Conservation (phyloP, 2,329 filamentous ascomycete species). For the Leptographium wingfieldii region DNA sequence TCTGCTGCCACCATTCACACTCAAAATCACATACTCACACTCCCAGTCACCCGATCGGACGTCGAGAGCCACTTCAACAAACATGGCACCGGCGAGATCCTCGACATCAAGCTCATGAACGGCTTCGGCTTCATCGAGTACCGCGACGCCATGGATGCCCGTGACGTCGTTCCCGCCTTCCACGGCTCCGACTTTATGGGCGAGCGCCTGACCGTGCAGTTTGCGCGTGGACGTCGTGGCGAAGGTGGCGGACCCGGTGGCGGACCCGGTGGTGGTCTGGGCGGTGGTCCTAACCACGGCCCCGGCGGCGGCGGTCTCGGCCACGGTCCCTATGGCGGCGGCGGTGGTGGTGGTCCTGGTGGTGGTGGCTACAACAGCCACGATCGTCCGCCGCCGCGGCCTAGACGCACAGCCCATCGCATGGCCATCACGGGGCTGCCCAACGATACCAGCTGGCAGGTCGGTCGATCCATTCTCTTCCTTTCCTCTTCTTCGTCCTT, state of each 20-base stretch:
- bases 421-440: conserved; percentile 98
- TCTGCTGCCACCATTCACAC: conserved; percentile 33
- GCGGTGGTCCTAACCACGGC: not conserved
- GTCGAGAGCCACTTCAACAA: conserved; percentile 91
- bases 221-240: conserved; percentile 67
- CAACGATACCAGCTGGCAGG: conserved; percentile 99
- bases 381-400: conserved; percentile 54
- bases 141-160: conserved; percentile 94
- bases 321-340: not conserved
- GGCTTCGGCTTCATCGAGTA: conserved; percentile 99
- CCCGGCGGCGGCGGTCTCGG: not conserved
- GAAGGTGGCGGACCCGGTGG: conserved; percentile 16
- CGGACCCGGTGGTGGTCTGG: not conserved
- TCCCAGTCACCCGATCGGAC: conserved; percentile 83
- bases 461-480: conserved; percentile 46
- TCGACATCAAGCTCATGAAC: conserved; percentile 99
- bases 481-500: not conserved
- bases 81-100: conserved; percentile 94
- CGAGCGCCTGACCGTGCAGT: conserved; percentile 93
- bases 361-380: conserved; percentile 30
- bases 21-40: conserved; percentile 13
- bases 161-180: conserved; percentile 79
- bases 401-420: conserved; percentile 85
- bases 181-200: conserved; percentile 96
- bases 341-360: conserved; percentile 19